Percentiles rank a stretch among this genome's conserved stretches.
Conservation (phyloP, 129 eudicot genomes). For the Pseudognaphalium luteoalbum region DNA sequence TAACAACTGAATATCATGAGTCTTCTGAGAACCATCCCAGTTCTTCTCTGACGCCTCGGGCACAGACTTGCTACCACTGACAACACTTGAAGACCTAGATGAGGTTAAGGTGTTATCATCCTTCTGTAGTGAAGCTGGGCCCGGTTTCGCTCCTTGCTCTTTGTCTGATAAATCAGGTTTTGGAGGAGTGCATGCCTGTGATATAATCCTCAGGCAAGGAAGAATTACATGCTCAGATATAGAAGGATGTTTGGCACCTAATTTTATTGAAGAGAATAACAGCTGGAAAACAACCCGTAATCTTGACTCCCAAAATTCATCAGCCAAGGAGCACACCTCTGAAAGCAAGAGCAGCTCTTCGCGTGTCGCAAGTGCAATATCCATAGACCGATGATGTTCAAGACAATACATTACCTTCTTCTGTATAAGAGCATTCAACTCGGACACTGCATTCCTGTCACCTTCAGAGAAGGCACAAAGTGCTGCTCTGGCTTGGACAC, state of each 20-base stretch:
- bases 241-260: constrained; percentile 97
- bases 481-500: constrained; percentile 93
- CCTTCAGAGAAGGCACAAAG: constrained; percentile 97
- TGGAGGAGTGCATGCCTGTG: constrained; percentile 97
- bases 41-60: constrained; percentile 60
- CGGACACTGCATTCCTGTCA: constrained; percentile 75
- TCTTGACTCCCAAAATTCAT: constrained; percentile 98
- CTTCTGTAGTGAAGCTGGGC: constrained; percentile 40
- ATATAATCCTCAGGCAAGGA: constrained; percentile 90
- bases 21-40: constrained; percentile 71
- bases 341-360: constrained; percentile 93
- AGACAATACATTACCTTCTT: constrained; percentile 93
- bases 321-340: constrained; percentile 88
- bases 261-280: constrained; percentile 79
- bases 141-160: constrained; percentile 54
- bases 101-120: constrained; percentile 48
- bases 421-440: constrained; percentile 76
- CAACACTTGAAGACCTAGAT: constrained; percentile 50
- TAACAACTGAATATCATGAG: constrained; percentile 80
- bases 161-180: constrained; percentile 84
- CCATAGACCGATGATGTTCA: constrained; percentile 99
- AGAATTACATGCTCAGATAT: constrained; percentile 94
- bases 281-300: constrained; percentile 93
- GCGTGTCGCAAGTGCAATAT: constrained; percentile 88
- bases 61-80: constrained; percentile 51